Base-by-base conservation (phyloP, 306 rosid genomes). In the Purshia tridentata region DNA sequence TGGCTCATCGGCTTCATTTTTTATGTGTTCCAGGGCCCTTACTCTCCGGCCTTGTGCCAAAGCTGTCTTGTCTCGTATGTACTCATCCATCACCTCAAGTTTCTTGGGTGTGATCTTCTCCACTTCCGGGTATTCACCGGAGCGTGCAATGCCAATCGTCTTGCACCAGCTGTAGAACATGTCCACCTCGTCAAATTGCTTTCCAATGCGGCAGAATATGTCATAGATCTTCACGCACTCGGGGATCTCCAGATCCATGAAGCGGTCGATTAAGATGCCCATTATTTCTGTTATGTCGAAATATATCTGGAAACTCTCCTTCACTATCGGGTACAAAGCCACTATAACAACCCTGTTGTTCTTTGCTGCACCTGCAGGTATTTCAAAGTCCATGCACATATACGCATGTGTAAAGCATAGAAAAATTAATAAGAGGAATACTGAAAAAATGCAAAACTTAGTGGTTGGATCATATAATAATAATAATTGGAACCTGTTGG, bases 141-240 rank as follows among this genome's bases (percentile, higher is more conserved):
- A 84, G 49, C 98, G 95, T 3, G 89, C 91, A 11, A 95, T 70
- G 19, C 96, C 98, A 55, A 74, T 80, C 10, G 13, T 80, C 82
- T 73, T 91, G 76, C 89, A 71, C 99, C 98, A 95, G 67, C 57
- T 8, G 49, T 88, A 87, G 84, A 91, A 88, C 54, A 60, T 9
- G 22, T 91, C 97, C n/a, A 95, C 82, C 74, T 91, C 98, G n/a
- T 95, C 96, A 47, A 72, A 95, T 58, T 91, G 98, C 73, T 95
- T 90, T 4, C 93, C 91, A 0, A 90, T 81, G 6, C 96, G 93
- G 70, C 89, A 82, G 84, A 90, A 95, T 19, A 87, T 68, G 54
- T 95, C 99, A 41, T 81, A 86, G 7, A 91, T 87, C 81, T 79
- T 91, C 19, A 77, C 75, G 16, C 97, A 86, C 5, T 87, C 96